Base-by-base conservation (phyloP, 2,329 filamentous ascomycete genomes). In the Didymosphaeria variabile region DNA sequence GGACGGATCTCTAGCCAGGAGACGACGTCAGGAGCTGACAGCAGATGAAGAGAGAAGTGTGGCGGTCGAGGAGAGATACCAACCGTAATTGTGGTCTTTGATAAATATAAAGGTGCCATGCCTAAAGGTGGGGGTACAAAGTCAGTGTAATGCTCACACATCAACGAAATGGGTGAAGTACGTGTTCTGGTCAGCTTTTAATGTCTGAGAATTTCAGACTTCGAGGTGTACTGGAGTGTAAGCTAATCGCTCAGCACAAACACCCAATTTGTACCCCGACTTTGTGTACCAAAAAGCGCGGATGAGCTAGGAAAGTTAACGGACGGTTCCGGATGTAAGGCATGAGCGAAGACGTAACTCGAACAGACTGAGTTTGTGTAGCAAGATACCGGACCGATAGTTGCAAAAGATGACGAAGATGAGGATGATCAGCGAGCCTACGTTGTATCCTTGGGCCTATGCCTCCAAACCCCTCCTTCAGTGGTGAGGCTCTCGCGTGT, bases 341-440 rank as follows among this genome's bases (percentile, higher is more conserved):
- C 9, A 44, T 3, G 15, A 6, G 31, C n/a, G 19, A 26, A 13
- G n/a, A 55, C 62, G 31, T 55, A 73, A 72, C 60, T 77, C 75
- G 12, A 77, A 68, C 9, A 77, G 65, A 62, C 77, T 77, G 46
- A 77, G 70, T 51, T 77, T 77, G 50, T 77, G 75, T 13, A 77
- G 64, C 63, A 66, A 67, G 50, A 72, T 74, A 12, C 73, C 74
- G 15, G 70, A 68, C 8, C 74, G 67, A 49, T 77, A 77, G 44
- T 77, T 77, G 66, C 75, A 77, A 47, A 77, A 74, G 12, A 77
- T 74, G n/a, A 77, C 74, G 45, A 77, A 60, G 5, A 77, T 73
- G 21, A 77, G 58, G 9, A 77, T 73, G 19, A 76, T 66, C 38
- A 77, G 63, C 46, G 71, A 73, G 15, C 75, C 75, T 3, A 77